These are phyloP conservation scores for Syncephalastrum contaminatum DNA, from an alignment of 371 early-diverging fungal species.

Conservation along the genomic window DNA sequence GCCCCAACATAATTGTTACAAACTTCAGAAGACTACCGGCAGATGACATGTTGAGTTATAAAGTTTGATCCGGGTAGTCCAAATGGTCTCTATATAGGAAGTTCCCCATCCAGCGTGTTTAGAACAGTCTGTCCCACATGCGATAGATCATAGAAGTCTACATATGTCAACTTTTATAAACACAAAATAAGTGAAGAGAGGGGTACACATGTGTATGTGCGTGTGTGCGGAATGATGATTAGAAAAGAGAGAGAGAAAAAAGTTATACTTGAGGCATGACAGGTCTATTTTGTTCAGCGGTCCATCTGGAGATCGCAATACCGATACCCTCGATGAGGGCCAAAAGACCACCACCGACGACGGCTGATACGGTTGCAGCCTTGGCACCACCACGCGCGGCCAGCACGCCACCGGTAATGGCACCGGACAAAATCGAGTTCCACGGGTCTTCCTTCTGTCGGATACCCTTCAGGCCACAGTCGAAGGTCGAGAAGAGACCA, in stretches of 20 bases:
- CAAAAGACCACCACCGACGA: conserved; percentile 88
- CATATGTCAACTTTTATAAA: too few relatives aligned
- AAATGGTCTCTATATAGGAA: too few relatives aligned
- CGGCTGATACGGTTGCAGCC: conserved; percentile 82
- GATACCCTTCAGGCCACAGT: conserved; percentile 88
- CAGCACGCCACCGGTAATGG: conserved; percentile 91
- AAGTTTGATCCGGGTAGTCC: too few relatives aligned
- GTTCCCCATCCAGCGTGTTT: too few relatives aligned
- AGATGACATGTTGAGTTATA: too few relatives aligned
- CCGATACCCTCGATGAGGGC: conserved; percentile 95
- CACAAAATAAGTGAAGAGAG: too few relatives aligned
- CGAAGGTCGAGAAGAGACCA: conserved; percentile 94
- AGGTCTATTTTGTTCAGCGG: conserved; percentile 60
- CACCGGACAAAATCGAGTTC: conserved; percentile 91
- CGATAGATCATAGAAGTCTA: too few relatives aligned
- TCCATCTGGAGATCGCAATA: conserved; percentile 66
- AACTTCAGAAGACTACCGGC: too few relatives aligned
- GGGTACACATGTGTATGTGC: too few relatives aligned
- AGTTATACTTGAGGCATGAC: conserved; percentile 57
- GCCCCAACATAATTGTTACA: too few relatives aligned
- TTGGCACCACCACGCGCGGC: conserved; percentile 91
- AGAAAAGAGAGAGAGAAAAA: neutral
- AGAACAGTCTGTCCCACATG: too few relatives aligned
- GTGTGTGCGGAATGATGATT: neutral
- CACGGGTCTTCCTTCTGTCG: conserved; percentile 97